Conservation (phyloP, 2,329 filamentous ascomycete genomes). For the Monosporascus sp. region DNA sequence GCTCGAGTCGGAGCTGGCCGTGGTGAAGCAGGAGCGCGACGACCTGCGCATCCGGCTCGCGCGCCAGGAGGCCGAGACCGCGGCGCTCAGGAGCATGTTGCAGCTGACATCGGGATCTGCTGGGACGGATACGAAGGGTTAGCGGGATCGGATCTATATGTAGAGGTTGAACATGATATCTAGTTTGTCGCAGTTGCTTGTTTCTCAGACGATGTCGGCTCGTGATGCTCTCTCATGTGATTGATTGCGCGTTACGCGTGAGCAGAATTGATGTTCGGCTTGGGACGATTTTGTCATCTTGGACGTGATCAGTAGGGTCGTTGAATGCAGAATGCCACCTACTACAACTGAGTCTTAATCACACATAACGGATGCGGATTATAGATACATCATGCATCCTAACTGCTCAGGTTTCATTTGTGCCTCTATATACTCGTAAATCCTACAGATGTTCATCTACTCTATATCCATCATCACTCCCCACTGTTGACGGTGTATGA, state of each 20-base stretch:
- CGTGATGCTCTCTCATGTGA: slow-evolving; percentile 17
- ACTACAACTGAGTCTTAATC: neutral
- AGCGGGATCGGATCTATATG: slow-evolving; percentile 10
- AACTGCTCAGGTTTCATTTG: too few species aligned
- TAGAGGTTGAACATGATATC: slow-evolving; percentile 9
- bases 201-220: slow-evolving; percentile 28
- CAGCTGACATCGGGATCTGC: slow-evolving; percentile 19
- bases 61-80: slow-evolving; percentile 59
- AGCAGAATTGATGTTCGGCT: slow-evolving; percentile 18
- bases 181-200: neutral
- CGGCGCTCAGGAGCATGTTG: slow-evolving; percentile 51
- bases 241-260: slow-evolving; percentile 4
- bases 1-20: slow-evolving; percentile 54
- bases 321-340: too few species aligned
- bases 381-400: too few species aligned
- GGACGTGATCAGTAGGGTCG: neutral
- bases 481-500: too few species aligned
- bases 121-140: slow-evolving; percentile 17
- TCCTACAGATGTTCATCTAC: too few species aligned
- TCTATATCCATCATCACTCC: too few species aligned
- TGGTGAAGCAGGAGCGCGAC: slow-evolving; percentile 57
- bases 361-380: too few species aligned
- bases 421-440: too few species aligned
- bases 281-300: slow-evolving; percentile 26
- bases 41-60: slow-evolving; percentile 57